Evolutionary conservation across 352 stramenopile species (phyloP), one percentile per base, ranked within the genome.

Genomic region (Thalassiosira hispida): DNA sequence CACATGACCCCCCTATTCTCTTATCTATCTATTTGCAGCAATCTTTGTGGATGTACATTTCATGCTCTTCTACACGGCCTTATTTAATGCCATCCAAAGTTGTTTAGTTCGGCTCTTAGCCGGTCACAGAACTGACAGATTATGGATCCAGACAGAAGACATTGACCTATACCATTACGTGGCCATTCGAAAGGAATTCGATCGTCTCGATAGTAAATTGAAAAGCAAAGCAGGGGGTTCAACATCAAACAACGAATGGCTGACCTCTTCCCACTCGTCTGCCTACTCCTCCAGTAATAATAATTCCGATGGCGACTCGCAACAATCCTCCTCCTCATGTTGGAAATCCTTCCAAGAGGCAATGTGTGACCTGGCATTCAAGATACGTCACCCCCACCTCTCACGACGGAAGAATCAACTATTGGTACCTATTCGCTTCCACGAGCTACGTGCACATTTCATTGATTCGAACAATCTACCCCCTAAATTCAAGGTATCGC

Each of bases 31-130:
- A 20, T 65, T 20, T 22, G 8, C 29, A 81, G 77, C 57, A 38
- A 47, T 90, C 14, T 94, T 94, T 81, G 77, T 85, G 2, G 80
- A 94, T 68, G 84, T 94, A 49, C 89, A 94, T 57, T 94, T 94
- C 80, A 82, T 85, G 53, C 73, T 94, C 5, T 94, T 94, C 67
- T 93, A 89, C 55, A 91, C 83, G 51, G 85, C 89, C 18, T 61
- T 94, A 20, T 87, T 94, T 57, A 94, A 94, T 78, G 89, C 89
- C 18, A 83, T 94, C 40, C 85, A 92, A 79, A 81, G 71, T 61
- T 55, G 77, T 29, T 63, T 94, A 16, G 70, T 90, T 35, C 77
- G 85, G 18, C 60, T 91, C 7, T 35, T 86, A 35, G 70, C 79
- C 1, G 55, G 29, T 18, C 75, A 81, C 23, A 59, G 73, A 35